Percentiles rank a stretch among this genome's conserved stretches.
Conservation (phyloP, 2,329 filamentous ascomycete genomes). For the Microdochium bolleyi region DNA sequence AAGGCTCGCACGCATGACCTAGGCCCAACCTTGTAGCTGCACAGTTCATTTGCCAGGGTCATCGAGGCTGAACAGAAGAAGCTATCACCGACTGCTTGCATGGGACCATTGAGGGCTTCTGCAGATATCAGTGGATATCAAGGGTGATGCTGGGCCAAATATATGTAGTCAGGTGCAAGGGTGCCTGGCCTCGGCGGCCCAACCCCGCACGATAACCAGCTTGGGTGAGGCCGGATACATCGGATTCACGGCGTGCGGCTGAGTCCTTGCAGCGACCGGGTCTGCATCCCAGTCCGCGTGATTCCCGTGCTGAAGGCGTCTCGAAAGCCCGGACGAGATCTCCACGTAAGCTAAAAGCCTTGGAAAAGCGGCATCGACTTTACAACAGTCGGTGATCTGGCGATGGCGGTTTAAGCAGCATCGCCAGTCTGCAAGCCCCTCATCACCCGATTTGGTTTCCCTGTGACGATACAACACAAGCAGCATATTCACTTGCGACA, state of each 20-base stretch:
- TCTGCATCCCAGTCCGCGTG: not conserved
- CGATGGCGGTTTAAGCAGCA: not conserved
- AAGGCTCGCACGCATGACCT: not conserved
- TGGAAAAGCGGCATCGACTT: not conserved
- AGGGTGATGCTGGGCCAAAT: no score
- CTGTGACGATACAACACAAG: not conserved
- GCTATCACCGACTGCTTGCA: not conserved
- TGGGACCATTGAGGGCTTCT: not conserved
- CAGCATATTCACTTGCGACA: not conserved
- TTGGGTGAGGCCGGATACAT: not conserved
- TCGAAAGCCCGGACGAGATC: not conserved
- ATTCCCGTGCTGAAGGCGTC: not conserved
- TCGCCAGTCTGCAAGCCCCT: not conserved
- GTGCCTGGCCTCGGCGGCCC: not conserved
- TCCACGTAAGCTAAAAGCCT: not conserved
- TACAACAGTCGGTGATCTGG: not conserved
- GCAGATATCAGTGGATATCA: not conserved
- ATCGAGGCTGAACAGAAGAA: not conserved
- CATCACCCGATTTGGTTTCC: not conserved
- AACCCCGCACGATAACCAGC: not conserved
- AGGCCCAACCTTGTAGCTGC: not conserved
- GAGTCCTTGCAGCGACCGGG: not conserved
- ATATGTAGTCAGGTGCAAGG: not conserved
- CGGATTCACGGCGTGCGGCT: not conserved
- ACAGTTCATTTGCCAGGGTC: not conserved